Base-by-base conservation (phyloP, 2,329 filamentous ascomycete genomes). In the Cladosporium halotolerans region DNA sequence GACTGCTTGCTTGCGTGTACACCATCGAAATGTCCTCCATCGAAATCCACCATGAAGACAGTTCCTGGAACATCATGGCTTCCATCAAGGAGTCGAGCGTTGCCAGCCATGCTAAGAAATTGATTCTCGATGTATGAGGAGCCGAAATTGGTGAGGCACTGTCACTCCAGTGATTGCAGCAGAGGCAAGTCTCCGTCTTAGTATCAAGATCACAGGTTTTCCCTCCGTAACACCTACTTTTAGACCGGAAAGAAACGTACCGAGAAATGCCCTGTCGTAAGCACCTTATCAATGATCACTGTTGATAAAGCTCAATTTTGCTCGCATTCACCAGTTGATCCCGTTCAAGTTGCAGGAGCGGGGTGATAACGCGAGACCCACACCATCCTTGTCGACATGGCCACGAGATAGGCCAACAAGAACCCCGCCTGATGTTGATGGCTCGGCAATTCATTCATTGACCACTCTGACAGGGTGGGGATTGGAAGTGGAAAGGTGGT, bases 1-100 rank as follows among this genome's bases (percentile, higher is more conserved):
- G 33, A 23, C 19, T 23, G 19, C 19, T 64, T 61, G n/a, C 58
- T 57, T 9, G 70, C 68, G 60, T 73, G 71, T 40, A 66, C 66
- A 1, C 43, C 38, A 8, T 60, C 62, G 19, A 62, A 59, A 57
- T 73, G 62, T 1, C 62, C 70, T 6, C 70, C 68, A n/a, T 71
- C 63, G 10, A 72, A 53, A 52, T 75, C 72, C 13, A 74, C 68
- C 5, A 75, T 62, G 52, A 74, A 70, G 5, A 74, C 69, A 2
- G 72, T 75, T 6, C 72, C 73, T 2, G 73, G 72, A 4, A 61
- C 56, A 14, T 47, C 45, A 16, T 47, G 45, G 14, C 34, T 33
- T 23, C 19, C 19, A 23, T 23, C 19, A 23, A 23, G 3, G 19
- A 23, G 19, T 23, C 19, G 19, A 23, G 19, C 19, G 6, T 23